Conservation (phyloP, 495 filamentous ascomycete genomes). For the Clavariopsis aquatica region DNA sequence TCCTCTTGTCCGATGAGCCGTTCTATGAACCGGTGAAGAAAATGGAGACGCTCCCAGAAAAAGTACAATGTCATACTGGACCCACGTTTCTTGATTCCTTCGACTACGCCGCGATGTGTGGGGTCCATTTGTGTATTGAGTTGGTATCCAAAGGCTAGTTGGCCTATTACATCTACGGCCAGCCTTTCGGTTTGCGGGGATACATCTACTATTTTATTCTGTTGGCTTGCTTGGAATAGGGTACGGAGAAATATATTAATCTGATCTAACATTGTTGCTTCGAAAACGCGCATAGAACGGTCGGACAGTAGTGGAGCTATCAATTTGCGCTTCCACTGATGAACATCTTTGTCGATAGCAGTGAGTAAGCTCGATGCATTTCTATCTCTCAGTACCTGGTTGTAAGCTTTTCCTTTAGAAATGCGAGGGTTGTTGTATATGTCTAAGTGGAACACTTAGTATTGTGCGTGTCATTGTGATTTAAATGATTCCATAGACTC, state of each 20-base stretch:
- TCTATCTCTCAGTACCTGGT: not conserved
- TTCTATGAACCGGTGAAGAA: not conserved
- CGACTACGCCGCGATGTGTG: not conserved
- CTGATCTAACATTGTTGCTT: conserved; percentile 6
- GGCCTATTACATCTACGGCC: conserved; percentile 2
- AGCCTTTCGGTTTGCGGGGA: not conserved
- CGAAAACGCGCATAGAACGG: conserved; percentile 7
- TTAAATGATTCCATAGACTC: too few relatives aligned
- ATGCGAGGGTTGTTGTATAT: conserved; percentile 9
- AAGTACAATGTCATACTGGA: not conserved
- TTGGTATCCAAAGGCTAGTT: conserved; percentile 2
- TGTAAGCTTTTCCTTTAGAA: not conserved
- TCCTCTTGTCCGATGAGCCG: not conserved
- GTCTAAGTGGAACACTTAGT: not conserved
- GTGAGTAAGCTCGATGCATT: not conserved
- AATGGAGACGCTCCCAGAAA: not conserved
- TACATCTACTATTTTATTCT: not conserved
- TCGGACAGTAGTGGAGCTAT: conserved; percentile 10
- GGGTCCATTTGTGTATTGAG: not conserved
- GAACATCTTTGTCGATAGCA: not conserved
- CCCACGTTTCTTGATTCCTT: not conserved
- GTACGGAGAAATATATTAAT: not conserved
- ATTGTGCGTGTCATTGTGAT: too few relatives aligned
- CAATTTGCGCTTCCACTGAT: conserved; percentile 7
- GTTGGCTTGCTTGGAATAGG: not conserved